Percentiles rank a stretch among this genome's conserved stretches.
Evolutionary conservation across 139 green algal genomes (phyloP).

Genomic region (Coelastrella sp.): DNA sequence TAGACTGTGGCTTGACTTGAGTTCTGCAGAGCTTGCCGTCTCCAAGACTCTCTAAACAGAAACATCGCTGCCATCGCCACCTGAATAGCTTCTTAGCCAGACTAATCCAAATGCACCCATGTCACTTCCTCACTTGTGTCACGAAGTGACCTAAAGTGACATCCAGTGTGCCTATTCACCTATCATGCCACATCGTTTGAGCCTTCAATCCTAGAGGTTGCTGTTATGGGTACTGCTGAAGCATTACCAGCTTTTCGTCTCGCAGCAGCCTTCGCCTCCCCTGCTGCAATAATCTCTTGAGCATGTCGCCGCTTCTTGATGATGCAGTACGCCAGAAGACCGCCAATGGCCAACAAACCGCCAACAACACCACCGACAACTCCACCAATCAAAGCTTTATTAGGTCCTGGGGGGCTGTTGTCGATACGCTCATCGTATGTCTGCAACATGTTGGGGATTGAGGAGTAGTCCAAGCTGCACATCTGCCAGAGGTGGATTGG

Average conservation of each 20-base stretch:
- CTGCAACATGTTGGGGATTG: background rate
- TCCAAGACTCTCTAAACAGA: too few species aligned
- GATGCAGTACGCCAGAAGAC: slow-evolving; percentile 37
- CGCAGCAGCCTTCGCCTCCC: background rate
- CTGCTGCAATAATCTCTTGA: background rate
- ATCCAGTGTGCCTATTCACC: background rate
- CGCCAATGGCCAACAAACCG: slow-evolving; percentile 13
- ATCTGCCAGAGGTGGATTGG: slow-evolving; percentile 19
- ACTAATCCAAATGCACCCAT: too few species aligned
- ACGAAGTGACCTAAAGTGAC: background rate
- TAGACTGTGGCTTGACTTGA: too few species aligned
- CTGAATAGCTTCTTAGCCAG: too few species aligned
- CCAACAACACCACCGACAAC: slow-evolving; percentile 39
- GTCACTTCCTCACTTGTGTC: too few species aligned
- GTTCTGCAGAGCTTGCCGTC: too few species aligned
- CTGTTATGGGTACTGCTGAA: slow-evolving; percentile 21
- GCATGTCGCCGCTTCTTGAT: slow-evolving; percentile 16
- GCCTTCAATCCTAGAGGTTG: background rate
- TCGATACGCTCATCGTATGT: slow-evolving; percentile 14
- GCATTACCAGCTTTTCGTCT: background rate
- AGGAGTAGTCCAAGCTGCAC: slow-evolving; percentile 40
- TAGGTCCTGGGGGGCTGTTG: background rate
- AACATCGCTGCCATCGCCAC: too few species aligned
- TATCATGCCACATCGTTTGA: background rate
- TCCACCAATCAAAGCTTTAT: background rate